Base-by-base conservation (phyloP, 176 grass and related monocot species). In the Phyllostachys edulis region DNA sequence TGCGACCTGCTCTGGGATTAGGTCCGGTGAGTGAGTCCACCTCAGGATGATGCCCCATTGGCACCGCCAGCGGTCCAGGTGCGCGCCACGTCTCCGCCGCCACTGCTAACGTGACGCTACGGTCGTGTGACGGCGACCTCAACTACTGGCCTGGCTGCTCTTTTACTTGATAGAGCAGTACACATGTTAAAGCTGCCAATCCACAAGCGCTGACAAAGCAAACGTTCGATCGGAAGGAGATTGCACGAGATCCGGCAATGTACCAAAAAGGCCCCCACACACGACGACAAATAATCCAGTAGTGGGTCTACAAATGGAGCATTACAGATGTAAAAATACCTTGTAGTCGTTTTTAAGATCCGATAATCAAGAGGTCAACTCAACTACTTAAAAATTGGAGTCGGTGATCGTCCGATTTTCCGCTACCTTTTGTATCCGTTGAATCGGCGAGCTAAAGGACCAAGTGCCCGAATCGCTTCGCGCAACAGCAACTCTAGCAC, bases 11-110 rank as follows among this genome's bases (percentile, higher is more conserved):
- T 78, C 71, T 55, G 29, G 63, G 80, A 72, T 83, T 78, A 84
- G 80, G 67, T 70, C 23, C 65, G 66, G 74, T 36, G 72, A 44
- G 42, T 51, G 73, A 72, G 67, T 76, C 59, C 78, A 66, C 59
- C 34, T 82, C 41, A 85, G 40, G 76, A 49, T 76, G 63, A 72
- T 82, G 79, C 56, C 63, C 79, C 75, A 75, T 80, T 84, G 74
- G 85, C 85, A 84, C 80, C 81, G 81, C 81, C 89, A 54, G 80
- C 75, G 45, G 27, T 29, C 67, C 80, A 6, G 71, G 75, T 81
- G 81, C 77, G 45, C 20, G 70, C 75, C 85, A 85, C 85, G 69
- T 81, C 78, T 32, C 23, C 63, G 82, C 82, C 87, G 87, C 71
- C 82, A 56, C 87, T 3, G 65, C 57, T 10, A 36, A 27, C 20